Percentiles rank a stretch among this genome's conserved stretches.
phyloP scores from a whole-genome alignment of 768 basidiomycete species.

The Collybia sp. region DNA sequence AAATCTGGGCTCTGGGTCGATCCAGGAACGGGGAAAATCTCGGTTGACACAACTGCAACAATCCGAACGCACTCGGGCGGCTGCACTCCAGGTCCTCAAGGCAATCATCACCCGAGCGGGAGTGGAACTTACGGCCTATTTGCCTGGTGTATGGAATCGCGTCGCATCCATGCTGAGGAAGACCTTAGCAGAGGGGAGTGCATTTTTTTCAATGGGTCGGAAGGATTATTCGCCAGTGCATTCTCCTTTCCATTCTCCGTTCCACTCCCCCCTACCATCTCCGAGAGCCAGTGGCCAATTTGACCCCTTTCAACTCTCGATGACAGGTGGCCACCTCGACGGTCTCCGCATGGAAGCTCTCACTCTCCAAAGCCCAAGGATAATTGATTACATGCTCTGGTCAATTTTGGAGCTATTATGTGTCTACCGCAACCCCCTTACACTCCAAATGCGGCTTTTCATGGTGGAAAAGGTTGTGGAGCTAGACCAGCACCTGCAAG shows the following conservation, averaged over 20 bases:
- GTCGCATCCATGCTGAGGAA: slow-evolving; percentile 48
- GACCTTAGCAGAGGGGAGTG: slow-evolving; percentile 54
- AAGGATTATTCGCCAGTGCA: slow-evolving; percentile 19
- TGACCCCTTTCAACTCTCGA: slow-evolving; percentile 21
- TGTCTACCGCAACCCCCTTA: slow-evolving; percentile 55
- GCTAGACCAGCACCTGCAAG: slow-evolving; percentile 47
- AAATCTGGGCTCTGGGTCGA: not conserved
- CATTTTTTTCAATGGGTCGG: slow-evolving; percentile 47
- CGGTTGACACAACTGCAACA: too few species aligned
- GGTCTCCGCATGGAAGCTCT: slow-evolving; percentile 13
- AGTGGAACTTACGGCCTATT: slow-evolving; percentile 46
- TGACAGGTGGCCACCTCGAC: slow-evolving; percentile 20
- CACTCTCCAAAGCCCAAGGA: slow-evolving; percentile 38
- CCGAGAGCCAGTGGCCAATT: slow-evolving; percentile 43
- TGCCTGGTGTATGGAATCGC: slow-evolving; percentile 62
- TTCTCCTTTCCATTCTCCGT: slow-evolving; percentile 45
- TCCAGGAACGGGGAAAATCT: too few species aligned
- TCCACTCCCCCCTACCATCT: slow-evolving; percentile 48
- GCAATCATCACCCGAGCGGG: slow-evolving; percentile 59
- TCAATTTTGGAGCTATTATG: slow-evolving; percentile 66
- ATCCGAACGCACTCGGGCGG: slow-evolving; percentile 25
- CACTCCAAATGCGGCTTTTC: slow-evolving; percentile 61
- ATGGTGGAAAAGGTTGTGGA: slow-evolving; percentile 57
- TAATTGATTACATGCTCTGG: slow-evolving; percentile 72
- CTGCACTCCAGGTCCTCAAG: slow-evolving; percentile 65